Evolutionary conservation across 106 monocot species (phyloP).

Genomic region (Gastrodia elata): DNA sequence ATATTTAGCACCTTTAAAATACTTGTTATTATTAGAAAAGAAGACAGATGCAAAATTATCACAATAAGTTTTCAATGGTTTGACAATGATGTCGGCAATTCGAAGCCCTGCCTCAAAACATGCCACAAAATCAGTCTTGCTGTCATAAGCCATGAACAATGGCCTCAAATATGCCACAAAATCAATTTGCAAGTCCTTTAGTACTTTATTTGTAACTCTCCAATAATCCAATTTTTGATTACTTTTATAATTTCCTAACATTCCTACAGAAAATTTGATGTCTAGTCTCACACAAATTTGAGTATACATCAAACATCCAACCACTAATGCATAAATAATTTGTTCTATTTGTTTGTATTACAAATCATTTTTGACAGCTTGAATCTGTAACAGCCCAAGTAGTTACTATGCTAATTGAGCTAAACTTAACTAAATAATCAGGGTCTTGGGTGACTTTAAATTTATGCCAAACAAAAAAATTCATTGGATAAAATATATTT

Average conservation of each 20-base stretch:
- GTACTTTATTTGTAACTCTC: constrained; percentile 10
- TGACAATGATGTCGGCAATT: constrained; percentile 4
- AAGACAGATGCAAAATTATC: constrained; percentile 10
- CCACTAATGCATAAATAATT: background rate
- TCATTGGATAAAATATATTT: no score
- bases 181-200: constrained; percentile 8
- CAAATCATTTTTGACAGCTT: background rate
- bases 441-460: no score
- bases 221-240: constrained; percentile 4
- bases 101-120: constrained; percentile 7
- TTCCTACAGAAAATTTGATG: constrained; percentile 5
- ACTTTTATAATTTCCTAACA: constrained; percentile 14
- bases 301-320: constrained; percentile 13
- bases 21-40: background rate
- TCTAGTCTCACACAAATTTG: constrained; percentile 3
- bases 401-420: no score
- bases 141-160: background rate
- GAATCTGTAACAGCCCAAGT: no score
- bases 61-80: constrained; percentile 13
- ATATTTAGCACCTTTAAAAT: constrained; percentile 10
- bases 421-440: no score
- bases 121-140: constrained; percentile 9
- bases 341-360: background rate
- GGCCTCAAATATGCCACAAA: constrained; percentile 12
- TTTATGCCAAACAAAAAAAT: no score